Conservation (phyloP, 495 filamentous ascomycete species). For the Cetradonia linearis region DNA sequence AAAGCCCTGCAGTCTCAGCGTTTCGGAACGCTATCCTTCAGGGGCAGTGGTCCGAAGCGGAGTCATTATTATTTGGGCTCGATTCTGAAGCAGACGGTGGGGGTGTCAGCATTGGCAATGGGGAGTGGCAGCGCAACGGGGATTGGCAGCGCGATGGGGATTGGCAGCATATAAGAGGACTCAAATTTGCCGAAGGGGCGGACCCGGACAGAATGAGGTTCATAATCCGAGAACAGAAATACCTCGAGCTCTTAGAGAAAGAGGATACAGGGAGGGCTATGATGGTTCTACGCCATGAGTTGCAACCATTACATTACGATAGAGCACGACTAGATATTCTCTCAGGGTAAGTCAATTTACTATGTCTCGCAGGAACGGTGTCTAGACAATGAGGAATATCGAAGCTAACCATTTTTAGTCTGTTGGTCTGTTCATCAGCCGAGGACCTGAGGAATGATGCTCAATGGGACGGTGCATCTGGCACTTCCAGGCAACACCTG, state of each 20-base stretch:
- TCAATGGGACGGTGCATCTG: constrained; percentile 73
- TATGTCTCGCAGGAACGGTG: neutral
- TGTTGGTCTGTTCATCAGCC: constrained; percentile 75
- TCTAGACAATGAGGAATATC: neutral
- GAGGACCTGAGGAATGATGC: constrained; percentile 76
- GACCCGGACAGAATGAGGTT: constrained; percentile 60
- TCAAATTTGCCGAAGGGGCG: constrained; percentile 47
- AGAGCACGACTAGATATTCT: constrained; percentile 66
- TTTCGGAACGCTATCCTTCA: constrained; percentile 73
- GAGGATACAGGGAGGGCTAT: constrained; percentile 64
- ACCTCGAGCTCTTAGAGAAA: constrained; percentile 76
- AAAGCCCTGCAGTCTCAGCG: constrained; percentile 71
- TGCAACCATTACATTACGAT: constrained; percentile 80
- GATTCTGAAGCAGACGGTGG: constrained; percentile 40
- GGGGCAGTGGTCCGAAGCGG: constrained; percentile 77
- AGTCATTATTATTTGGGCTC: constrained; percentile 62
- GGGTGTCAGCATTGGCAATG: constrained; percentile 33
- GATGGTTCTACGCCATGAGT: constrained; percentile 70
- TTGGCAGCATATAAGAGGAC: constrained; percentile 23
- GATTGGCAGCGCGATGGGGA: too few relatives aligned
- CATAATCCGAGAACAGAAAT: constrained; percentile 85
- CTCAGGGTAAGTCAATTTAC: constrained; percentile 58
- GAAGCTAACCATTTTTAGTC: constrained; percentile 35
- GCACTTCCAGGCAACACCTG: constrained; percentile 44
- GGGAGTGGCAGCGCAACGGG: constrained; percentile 19